Conservation (phyloP, 768 basidiomycete species). For the Strobilomyces echinocephalus region DNA sequence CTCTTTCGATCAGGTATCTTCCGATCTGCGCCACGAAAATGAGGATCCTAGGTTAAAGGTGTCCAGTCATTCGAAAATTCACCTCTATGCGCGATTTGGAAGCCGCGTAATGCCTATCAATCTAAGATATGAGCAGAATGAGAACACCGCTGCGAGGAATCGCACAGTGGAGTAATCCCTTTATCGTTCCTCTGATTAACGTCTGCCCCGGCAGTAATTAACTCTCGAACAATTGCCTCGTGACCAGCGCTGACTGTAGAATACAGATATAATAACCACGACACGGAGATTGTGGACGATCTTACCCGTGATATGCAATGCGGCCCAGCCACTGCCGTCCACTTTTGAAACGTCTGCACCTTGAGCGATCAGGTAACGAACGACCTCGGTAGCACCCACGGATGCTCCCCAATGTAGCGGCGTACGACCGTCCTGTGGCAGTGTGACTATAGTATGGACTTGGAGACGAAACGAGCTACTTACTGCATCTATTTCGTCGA, state of each 20-base stretch:
- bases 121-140: conserved; percentile 6
- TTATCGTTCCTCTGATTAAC: conserved; percentile 77
- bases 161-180: conserved; percentile 79
- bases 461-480: not conserved
- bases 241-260: conserved; percentile 74
- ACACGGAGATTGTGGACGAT: not conserved
- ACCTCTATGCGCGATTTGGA: conserved; percentile 88
- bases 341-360: conserved; percentile 59
- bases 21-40: conserved; percentile 62
- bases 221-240: conserved; percentile 66
- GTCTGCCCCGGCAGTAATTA: conserved; percentile 80
- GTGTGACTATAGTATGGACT: not conserved
- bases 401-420: conserved; percentile 86
- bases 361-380: conserved; percentile 62
- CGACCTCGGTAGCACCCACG: conserved; percentile 64
- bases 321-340: conserved; percentile 70
- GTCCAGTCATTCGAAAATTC: conserved; percentile 23
- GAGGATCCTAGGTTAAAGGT: conserved; percentile 24
- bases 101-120: conserved; percentile 80
- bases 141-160: not conserved
- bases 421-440: conserved; percentile 65
- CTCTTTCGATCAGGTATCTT: conserved; percentile 74
- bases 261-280: not conserved
- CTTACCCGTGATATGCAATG: conserved; percentile 75
- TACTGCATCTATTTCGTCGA: conserved; percentile 64